These are phyloP conservation scores for Kodamaea neixiangensis DNA, from an alignment of 805 yeast genomes.

Conservation along the genomic window DNA sequence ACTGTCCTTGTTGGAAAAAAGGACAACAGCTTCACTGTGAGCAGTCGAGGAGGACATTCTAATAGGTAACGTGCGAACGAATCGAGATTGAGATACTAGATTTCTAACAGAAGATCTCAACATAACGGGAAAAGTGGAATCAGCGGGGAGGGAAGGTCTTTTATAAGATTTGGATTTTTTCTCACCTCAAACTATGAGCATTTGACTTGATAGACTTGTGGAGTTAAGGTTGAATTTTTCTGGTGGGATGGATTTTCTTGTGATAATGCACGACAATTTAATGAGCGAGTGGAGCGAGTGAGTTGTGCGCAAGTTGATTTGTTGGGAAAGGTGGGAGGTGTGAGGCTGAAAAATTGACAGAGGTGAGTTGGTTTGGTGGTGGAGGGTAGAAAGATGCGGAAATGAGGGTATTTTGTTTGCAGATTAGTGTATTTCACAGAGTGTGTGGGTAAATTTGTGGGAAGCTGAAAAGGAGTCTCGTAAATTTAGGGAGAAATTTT, in stretches of 20 bases:
- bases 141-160: neutral
- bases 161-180: neutral
- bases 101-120: slow-evolving; percentile 11
- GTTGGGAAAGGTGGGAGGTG: neutral
- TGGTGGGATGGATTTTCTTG: slow-evolving; percentile 8
- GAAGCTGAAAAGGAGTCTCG: too few relatives aligned
- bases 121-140: slow-evolving; percentile 8
- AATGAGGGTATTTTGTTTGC: too few relatives aligned
- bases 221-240: neutral
- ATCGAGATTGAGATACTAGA: slow-evolving; percentile 6
- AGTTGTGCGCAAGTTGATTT: neutral
- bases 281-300: neutral
- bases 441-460: too few relatives aligned
- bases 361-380: too few relatives aligned
- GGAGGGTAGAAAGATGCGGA: too few relatives aligned
- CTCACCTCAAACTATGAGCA: neutral
- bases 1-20: slow-evolving; percentile 60
- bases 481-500: too few relatives aligned
- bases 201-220: neutral
- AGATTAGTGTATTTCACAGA: too few relatives aligned
- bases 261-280: slow-evolving; percentile 11
- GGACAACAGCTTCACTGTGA: slow-evolving; percentile 53
- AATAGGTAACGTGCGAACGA: slow-evolving; percentile 5
- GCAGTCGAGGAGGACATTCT: slow-evolving; percentile 15
- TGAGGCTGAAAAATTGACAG: too few relatives aligned